Evolutionary conservation across 148 eudicot species (phyloP).

Genomic region (Spergularia bocconei): DNA sequence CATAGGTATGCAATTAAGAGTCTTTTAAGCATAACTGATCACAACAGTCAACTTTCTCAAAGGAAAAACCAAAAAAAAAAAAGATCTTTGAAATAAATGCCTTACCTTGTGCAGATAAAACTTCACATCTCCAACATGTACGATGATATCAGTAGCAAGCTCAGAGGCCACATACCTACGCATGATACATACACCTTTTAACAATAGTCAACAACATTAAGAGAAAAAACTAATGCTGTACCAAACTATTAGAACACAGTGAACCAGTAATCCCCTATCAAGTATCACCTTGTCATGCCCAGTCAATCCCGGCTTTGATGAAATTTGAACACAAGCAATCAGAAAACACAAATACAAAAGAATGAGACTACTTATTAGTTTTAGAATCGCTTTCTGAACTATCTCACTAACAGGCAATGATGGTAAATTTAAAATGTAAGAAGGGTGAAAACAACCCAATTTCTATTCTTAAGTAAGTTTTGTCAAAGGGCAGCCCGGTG

Average conservation of each 20-base stretch:
- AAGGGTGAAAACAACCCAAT: no score
- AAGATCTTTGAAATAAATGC: neutral
- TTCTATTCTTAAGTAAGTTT: no score
- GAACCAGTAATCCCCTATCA: neutral
- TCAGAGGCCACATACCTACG: slow-evolving; percentile 88
- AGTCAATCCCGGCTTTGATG: neutral
- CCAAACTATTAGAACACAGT: neutral
- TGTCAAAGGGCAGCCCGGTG: no score
- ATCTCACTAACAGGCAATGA: neutral
- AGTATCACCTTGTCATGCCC: neutral
- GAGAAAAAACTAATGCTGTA: neutral
- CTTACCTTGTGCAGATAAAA: slow-evolving; percentile 93
- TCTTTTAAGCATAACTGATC: no score
- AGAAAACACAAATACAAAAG: neutral
- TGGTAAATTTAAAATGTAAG: no score
- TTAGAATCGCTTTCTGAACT: neutral
- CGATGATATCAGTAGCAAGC: slow-evolving; percentile 62
- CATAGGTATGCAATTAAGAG: no score
- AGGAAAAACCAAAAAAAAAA: neutral
- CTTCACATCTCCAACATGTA: slow-evolving; percentile 71
- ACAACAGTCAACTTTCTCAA: neutral
- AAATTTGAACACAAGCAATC: neutral
- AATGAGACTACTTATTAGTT: neutral
- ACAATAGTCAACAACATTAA: slow-evolving; percentile 6
- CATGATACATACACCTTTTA: slow-evolving; percentile 13